Base-by-base conservation (phyloP, 768 basidiomycete species). In the Kwoniella bestiolae region DNA sequence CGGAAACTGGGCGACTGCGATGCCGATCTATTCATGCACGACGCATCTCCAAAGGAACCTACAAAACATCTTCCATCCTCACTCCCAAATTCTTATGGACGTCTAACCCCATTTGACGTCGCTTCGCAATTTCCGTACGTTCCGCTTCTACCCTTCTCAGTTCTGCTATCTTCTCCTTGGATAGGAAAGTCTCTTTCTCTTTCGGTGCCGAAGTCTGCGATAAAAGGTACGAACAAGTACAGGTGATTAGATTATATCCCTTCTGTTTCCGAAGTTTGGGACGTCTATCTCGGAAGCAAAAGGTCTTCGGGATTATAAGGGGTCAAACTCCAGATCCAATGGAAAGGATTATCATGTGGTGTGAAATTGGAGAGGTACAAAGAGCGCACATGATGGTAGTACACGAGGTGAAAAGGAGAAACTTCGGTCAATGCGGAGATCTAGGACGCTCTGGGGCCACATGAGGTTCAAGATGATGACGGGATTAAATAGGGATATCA, bases 71-170 rank as follows among this genome's bases (percentile, higher is more conserved):
- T 49, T 78, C 75, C 46, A 69, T 74, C 53, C 79, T 62, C 2
- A 80, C 77, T 2, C 79, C 79, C 52, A 80, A 53, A 53, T 73
- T 68, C 58, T 68, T 71, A 16, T 74, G 69, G n/a, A 78, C 71
- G n/a, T 72, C 69, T 44, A 80, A 44, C 1, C 79, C 79, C 63
- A 80, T 57, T 55, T 72, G 60, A 23, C 72, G 70, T n/a, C 75
- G 31, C 56, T 76, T 73, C 5, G 62, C 72, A 45, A 92, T 90
- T 85, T 94, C 89, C 23, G 87, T 83, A 51, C 94, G 86, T 78
- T 96, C 93, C 68, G 89, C 87, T 79, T 95, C 92, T 1, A 95
- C 89, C 69, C 85, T 86, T 32, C 93, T 84, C 55, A 96, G 81
- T 65, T 94, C 92, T 83, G 87, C 82, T 28, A 96, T 81, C 77